Conservation (phyloP, 2,329 filamentous ascomycete species). For the Aureobasidium subglaciale region DNA sequence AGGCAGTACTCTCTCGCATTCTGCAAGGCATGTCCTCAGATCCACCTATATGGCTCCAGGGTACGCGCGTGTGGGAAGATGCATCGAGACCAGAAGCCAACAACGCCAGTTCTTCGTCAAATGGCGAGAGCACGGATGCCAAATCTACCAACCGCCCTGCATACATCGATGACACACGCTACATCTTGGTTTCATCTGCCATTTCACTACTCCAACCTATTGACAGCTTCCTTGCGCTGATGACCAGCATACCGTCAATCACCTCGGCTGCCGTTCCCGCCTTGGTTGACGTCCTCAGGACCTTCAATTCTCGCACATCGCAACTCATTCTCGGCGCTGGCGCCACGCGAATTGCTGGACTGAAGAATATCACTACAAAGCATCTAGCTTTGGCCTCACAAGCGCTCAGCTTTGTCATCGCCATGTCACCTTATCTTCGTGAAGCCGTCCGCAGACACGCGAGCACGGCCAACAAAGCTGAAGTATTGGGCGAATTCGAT, state of each 20-base stretch:
- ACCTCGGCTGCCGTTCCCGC: conserved; percentile 72
- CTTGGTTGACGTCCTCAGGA: conserved; percentile 76
- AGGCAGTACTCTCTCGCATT: conserved; percentile 55
- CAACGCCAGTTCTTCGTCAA: conserved; percentile 27
- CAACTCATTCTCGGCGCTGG: conserved; percentile 94
- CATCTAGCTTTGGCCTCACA: conserved; percentile 89
- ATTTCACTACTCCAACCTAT: conserved; percentile 74
- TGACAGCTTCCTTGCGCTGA: conserved; percentile 73
- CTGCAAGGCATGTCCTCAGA: conserved; percentile 66
- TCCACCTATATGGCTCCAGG: conserved; percentile 57
- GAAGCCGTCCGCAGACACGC: conserved; percentile 81
- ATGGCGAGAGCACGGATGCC: conserved; percentile 18
- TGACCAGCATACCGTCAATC: conserved; percentile 81
- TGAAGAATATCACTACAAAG: conserved; percentile 95
- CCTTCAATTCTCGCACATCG: conserved; percentile 94
- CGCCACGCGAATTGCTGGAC: conserved; percentile 76
- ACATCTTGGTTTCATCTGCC: conserved; percentile 77
- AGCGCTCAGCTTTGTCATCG: conserved; percentile 77
- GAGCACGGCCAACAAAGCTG: conserved; percentile 30
- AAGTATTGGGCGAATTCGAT: conserved; percentile 70
- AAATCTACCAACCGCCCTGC: conserved; percentile 41
- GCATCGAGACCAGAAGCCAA: conserved; percentile 23
- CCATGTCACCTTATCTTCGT: conserved; percentile 79
- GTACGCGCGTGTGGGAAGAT: conserved; percentile 46
- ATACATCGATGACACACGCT: conserved; percentile 74